Conservation (phyloP, 2,329 filamentous ascomycete species). For the Penicillium sp. region DNA sequence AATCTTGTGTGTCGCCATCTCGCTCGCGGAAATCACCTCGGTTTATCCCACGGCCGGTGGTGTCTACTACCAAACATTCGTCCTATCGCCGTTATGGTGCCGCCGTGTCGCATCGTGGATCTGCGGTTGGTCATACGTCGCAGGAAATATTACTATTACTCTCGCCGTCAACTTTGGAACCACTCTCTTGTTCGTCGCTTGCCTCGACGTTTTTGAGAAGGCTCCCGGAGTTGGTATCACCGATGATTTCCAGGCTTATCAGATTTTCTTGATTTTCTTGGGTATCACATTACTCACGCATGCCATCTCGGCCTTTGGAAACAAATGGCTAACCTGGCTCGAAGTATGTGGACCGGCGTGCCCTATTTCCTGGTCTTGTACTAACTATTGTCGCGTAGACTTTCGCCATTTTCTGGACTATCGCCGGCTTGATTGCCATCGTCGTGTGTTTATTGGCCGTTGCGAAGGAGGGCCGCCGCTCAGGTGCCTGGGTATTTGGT, state of each 20-base stretch:
- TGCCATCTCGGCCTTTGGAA: slow-evolving; percentile 47
- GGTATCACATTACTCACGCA: slow-evolving; percentile 59
- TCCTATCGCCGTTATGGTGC: slow-evolving; percentile 59
- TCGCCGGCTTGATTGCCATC: slow-evolving; percentile 57
- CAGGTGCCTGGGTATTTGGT: slow-evolving; percentile 53
- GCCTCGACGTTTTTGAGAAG: slow-evolving; percentile 52
- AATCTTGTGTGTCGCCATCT: slow-evolving; percentile 57
- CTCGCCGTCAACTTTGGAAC: slow-evolving; percentile 68
- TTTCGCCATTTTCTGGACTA: slow-evolving; percentile 68
- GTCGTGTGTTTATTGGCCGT: slow-evolving; percentile 63
- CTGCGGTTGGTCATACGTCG: slow-evolving; percentile 66
- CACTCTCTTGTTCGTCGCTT: slow-evolving; percentile 49
- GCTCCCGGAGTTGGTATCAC: slow-evolving; percentile 44
- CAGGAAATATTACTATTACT: slow-evolving; percentile 73
- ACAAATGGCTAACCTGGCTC: slow-evolving; percentile 52
- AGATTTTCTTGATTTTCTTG: slow-evolving; percentile 65
- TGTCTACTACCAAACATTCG: slow-evolving; percentile 65
- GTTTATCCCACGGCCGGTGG: slow-evolving; percentile 63
- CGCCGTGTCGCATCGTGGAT: slow-evolving; percentile 63
- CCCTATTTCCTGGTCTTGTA: slow-evolving; percentile 27
- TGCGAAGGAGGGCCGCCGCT: slow-evolving; percentile 63
- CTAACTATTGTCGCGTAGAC: slow-evolving; percentile 51
- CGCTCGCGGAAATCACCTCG: slow-evolving; percentile 63
- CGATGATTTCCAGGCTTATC: slow-evolving; percentile 48
- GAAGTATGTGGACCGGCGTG: slow-evolving; percentile 53